phyloP scores from a whole-genome alignment of 768 basidiomycete genomes.

The Pleurotus tuoliensis region DNA sequence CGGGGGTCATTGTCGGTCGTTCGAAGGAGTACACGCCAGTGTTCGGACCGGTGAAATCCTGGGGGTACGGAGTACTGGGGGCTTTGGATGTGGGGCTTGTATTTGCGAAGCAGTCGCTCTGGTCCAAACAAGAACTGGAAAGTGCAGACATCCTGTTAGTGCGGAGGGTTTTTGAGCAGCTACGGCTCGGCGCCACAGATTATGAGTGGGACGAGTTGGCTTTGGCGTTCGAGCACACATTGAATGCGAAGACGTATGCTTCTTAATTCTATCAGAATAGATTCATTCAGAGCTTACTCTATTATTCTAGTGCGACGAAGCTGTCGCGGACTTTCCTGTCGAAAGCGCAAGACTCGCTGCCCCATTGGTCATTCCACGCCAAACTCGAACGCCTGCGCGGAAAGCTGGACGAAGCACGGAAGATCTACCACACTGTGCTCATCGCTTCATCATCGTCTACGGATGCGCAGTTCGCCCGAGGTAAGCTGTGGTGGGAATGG shows the following conservation, averaged over 20 bases:
- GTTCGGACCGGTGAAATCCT: constrained; percentile 68
- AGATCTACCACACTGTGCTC: constrained; percentile 70
- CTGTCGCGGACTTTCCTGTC: constrained; percentile 65
- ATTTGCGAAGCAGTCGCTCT: constrained; percentile 26
- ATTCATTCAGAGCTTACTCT: neutral
- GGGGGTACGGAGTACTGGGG: constrained; percentile 50
- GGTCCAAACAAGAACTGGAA: constrained; percentile 45
- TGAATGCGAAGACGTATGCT: constrained; percentile 51
- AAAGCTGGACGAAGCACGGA: constrained; percentile 64
- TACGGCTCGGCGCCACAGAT: constrained; percentile 46
- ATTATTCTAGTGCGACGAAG: constrained; percentile 54
- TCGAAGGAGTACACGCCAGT: constrained; percentile 57
- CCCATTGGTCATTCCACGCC: constrained; percentile 75
- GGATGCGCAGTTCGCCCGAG: constrained; percentile 29
- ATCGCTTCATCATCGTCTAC: constrained; percentile 35
- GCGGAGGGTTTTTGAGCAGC: constrained; percentile 54
- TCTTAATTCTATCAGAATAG: constrained; percentile 9
- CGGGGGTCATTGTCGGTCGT: constrained; percentile 63
- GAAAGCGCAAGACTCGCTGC: constrained; percentile 47
- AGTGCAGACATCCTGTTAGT: constrained; percentile 48
- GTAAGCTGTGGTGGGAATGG: constrained; percentile 77
- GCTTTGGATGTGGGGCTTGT: constrained; percentile 44
- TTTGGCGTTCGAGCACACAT: constrained; percentile 64
- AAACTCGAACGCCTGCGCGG: constrained; percentile 67
- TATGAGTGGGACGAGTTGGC: constrained; percentile 62